These are phyloP conservation scores for Bassia scoparia DNA, from an alignment of 148 eudicot species.

Conservation along the genomic window DNA sequence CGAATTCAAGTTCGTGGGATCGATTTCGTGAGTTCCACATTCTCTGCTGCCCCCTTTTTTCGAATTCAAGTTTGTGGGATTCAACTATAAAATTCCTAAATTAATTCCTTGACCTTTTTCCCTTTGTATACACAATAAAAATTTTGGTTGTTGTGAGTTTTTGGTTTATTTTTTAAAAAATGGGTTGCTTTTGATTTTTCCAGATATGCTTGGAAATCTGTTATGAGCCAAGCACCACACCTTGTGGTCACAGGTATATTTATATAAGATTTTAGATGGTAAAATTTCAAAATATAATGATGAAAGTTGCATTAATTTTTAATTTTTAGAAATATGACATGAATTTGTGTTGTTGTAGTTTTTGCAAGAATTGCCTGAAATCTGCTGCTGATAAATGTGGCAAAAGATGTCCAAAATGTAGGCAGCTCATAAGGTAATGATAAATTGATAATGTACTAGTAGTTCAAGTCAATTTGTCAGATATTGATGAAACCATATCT, in stretches of 20 bases:
- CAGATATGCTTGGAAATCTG: conserved; percentile 97
- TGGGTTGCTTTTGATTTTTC: conserved; percentile 12
- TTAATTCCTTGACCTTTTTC: too few species aligned
- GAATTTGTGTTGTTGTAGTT: conserved; percentile 36
- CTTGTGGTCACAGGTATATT: conserved; percentile 99
- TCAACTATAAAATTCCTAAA: too few species aligned
- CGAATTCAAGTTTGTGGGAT: too few species aligned
- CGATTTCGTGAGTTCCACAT: too few species aligned
- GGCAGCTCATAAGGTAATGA: conserved; percentile 90
- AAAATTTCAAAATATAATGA: too few species aligned
- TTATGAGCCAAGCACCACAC: conserved; percentile 89
- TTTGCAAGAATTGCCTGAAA: conserved; percentile 81
- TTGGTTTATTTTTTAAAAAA: neutral
- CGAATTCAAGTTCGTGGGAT: too few species aligned
- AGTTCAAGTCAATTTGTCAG: neutral
- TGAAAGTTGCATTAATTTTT: too few species aligned
- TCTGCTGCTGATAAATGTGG: conserved; percentile 92
- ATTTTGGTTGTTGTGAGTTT: too few species aligned
- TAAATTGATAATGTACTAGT: neutral
- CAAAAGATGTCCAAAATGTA: conserved; percentile 80
- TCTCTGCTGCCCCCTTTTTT: too few species aligned
- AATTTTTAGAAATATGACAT: neutral
- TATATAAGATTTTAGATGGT: too few species aligned
- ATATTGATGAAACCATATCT: neutral
- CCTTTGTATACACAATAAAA: too few species aligned